Evolutionary conservation across 306 rosid genomes (phyloP), one percentile per base, ranked within the genome.

Genomic region (Fragaria ananassa): DNA sequence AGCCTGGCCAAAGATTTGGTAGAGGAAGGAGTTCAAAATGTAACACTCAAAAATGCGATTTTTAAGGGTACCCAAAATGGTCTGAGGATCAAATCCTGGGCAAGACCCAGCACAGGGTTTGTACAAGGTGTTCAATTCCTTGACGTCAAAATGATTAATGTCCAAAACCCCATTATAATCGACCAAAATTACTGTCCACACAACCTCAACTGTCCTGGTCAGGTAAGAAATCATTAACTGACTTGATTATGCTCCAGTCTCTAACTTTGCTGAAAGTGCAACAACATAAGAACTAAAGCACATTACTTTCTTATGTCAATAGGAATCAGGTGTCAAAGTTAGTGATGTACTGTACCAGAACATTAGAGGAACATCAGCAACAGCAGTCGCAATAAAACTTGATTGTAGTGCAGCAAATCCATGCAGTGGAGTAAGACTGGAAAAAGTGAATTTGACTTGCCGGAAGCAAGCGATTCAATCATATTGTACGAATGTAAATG

Each of bases 1-100:
- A 81, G 80, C 62, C 47, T 70, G 10, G 84, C 63, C 10, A 75
- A 70, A 13, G 80, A 70, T 42, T 37, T 81, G 49, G 80, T 76
- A 25, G 84, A 81, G 79, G 77, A 75, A 60, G 77, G 83, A 25
- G 83, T 80, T 14, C 58, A 70, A 49, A 80, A 80, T 37, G 80
- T 80, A 15, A 69, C 51, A 2, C 50, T 75, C 1, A 80, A 49
- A 54, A 10, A 37, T 10, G 66, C 76, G 11, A 13, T 29, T 61
- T 75, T 80, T 1, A 75, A 6, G 2, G 76, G 72, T 4, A 50
- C 80, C 7, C 19, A 18, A 46, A 80, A 75, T 29, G 83, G 83
- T 1, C 8, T 75, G 25, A 79, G 83, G 50, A 79, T 79, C 5
- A 79, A 79, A 27, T 73, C 78, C 11, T 74, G 78, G 83, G 80